Evolutionary conservation across 2,329 filamentous ascomycete genomes (phyloP).

Genomic region (Sphaerostilbella broomeana): DNA sequence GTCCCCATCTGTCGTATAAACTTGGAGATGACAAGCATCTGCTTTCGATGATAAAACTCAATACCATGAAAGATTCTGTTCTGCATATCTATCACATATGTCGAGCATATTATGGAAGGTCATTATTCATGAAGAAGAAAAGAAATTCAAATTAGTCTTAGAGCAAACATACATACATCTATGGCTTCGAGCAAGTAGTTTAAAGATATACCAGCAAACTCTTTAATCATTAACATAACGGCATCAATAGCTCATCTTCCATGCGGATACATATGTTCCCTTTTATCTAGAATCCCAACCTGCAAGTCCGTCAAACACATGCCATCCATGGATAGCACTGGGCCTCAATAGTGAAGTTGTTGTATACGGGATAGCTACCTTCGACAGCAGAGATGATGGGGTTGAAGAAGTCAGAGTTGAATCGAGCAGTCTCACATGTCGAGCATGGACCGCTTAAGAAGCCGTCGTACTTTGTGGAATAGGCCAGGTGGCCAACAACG

Average conservation of each 20-base stretch:
- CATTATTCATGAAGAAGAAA: neutral
- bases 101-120: too few species aligned
- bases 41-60: neutral
- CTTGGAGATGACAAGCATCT: neutral
- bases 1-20: too few species aligned
- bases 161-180: constrained; percentile 13
- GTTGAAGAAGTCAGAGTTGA: constrained; percentile 31
- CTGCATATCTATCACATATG: too few species aligned
- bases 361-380: constrained; percentile 33
- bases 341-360: constrained; percentile 32
- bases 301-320: constrained; percentile 21
- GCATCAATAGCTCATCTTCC: constrained; percentile 3
- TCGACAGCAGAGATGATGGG: constrained; percentile 33
- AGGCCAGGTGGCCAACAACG: constrained; percentile 29
- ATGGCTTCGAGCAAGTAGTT: constrained; percentile 12
- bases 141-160: constrained; percentile 7
- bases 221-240: constrained; percentile 11
- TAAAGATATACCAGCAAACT: constrained; percentile 12
- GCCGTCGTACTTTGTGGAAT: constrained; percentile 33
- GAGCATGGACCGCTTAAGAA: constrained; percentile 32
- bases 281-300: neutral
- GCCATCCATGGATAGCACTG: constrained; percentile 35
- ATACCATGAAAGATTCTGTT: neutral
- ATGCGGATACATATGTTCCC: constrained; percentile 11
- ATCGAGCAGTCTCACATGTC: constrained; percentile 29